Base-by-base conservation (phyloP, 2,329 filamentous ascomycete species). In the Cryphonectria japonica region DNA sequence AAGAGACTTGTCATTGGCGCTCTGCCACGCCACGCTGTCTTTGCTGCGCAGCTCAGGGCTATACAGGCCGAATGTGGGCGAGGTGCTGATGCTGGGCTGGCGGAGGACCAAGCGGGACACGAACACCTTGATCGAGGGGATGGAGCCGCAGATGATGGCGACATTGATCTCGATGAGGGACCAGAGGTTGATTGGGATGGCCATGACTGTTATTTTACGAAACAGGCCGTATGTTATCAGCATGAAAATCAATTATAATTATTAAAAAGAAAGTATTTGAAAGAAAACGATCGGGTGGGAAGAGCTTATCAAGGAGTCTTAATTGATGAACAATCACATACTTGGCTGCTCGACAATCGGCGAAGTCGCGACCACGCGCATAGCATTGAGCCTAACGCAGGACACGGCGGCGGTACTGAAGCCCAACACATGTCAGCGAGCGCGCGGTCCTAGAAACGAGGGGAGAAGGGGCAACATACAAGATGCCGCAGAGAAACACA, bases 71-170 rank as follows among this genome's bases (percentile, higher is more conserved):
- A 60, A 43, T 3, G 50, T 60, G 39, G 62, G 62, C 11, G 62
- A 59, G 22, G 37, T 52, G 4, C 57, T 63, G 54, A 22, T n/a
- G 59, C 59, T 39, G 34, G 59, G 70, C 34, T 46, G 43, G n/a
- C 64, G 69, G 54, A 82, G 84, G 11, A 83, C 81, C 59, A 79
- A 75, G 37, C 77, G 80, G 14, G 81, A 81, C 67, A 81, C 78
- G 1, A 83, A 80, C 8, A 79, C 82, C 5, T 82, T 84, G 7
- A 76, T 81, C 8, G 81, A 79, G 0, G 77, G 76, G 1, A 82
- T 81, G 52, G 82, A 84, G 60, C 82, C 82, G 4, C 77, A 82
- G 61, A 77, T 79, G 62, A 84, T 84, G 39, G 80, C 82, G 7
- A 77, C 72, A 69, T 78, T 76, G 68, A 76, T 74, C 68, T 78